Conservation (phyloP, 768 basidiomycete genomes). For the Mycena galopus region DNA sequence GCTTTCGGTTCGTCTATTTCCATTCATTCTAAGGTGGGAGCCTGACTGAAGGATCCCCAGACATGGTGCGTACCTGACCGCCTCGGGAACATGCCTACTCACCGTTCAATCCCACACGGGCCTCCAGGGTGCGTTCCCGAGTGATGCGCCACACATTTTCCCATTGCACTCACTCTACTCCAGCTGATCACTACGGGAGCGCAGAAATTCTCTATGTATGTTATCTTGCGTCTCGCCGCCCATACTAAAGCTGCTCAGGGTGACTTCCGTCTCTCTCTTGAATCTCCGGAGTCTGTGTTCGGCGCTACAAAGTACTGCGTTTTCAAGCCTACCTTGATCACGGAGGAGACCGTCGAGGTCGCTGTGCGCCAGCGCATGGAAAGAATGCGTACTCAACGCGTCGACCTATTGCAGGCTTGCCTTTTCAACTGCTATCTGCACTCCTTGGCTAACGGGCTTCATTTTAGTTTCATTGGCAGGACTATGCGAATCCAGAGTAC, state of each 20-base stretch:
- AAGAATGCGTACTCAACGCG: conserved; percentile 68
- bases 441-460: not conserved
- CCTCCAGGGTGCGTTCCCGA: conserved; percentile 21
- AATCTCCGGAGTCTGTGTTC: conserved; percentile 58
- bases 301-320: conserved; percentile 93
- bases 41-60: not conserved
- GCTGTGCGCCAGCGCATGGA: conserved; percentile 78
- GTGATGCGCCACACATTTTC: conserved; percentile 1
- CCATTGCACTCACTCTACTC: conserved; percentile 6
- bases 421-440: conserved; percentile 10
- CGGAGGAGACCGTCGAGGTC: conserved; percentile 69
- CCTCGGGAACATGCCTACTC: not conserved
- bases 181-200: conserved; percentile 91
- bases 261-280: conserved; percentile 68
- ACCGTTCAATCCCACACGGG: not conserved
- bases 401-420: conserved; percentile 82
- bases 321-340: conserved; percentile 66
- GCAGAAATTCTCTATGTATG: conserved; percentile 86
- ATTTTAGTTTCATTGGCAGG: conserved; percentile 84
- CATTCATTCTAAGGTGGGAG: not conserved
- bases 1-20: conserved; percentile 22
- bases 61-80: conserved; percentile 23
- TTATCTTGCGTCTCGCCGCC: conserved; percentile 31
- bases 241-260: conserved; percentile 61
- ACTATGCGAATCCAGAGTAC: conserved; percentile 66